Evolutionary conservation across 371 early-diverging fungal genomes (phyloP), one percentile per base, ranked within the genome.

Genomic region (Mucor racemosus): DNA sequence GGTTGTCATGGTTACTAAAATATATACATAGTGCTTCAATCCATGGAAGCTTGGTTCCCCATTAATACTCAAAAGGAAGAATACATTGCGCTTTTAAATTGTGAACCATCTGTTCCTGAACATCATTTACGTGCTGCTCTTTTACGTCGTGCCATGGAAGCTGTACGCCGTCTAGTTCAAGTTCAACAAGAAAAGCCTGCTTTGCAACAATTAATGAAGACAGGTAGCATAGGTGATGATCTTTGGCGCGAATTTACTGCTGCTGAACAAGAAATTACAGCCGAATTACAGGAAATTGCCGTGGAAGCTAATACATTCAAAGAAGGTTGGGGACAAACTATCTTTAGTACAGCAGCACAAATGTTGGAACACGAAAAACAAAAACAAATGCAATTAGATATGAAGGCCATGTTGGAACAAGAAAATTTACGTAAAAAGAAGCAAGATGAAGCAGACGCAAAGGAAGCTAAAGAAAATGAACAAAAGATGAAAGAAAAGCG

Each of bases 201-300:
- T 33, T 78, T 97, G 63, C 80, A 85, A 35, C 84, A 81, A 44
- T 75, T 97, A 79, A 87, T 96, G 64, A 88, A 91, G 68, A 81
- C 86, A 15, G 98, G 98, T 6, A 88, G 92, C 9, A 86, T 97
- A 58, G 94, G 95, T 5, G 97, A 97, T 61, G 95, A 94, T 61
- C 78, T 96, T 68, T 88, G 90, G 93, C 90, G 84, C 38, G 90
- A 93, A 65, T 91, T 97, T 60, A 74, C 71, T 17, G 75, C 84
- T 10, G 94, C 96, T 15, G 96, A 97, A 74, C 85, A 90, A 66
- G 96, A 94, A 46, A 82, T 93, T 55, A 89, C 95, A 74, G 73
- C 73, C 8, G 98, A 97, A 75, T 73, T 95, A 58, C 88, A 91
- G 74, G 94, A 91, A 40, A 89, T 95, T 38, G 85, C 90, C 17